Percentiles rank a stretch among this genome's conserved stretches.
These are phyloP conservation scores for Pontederia crassipes DNA, from an alignment of 176 grass and related monocot genomes.

Conservation along the genomic window DNA sequence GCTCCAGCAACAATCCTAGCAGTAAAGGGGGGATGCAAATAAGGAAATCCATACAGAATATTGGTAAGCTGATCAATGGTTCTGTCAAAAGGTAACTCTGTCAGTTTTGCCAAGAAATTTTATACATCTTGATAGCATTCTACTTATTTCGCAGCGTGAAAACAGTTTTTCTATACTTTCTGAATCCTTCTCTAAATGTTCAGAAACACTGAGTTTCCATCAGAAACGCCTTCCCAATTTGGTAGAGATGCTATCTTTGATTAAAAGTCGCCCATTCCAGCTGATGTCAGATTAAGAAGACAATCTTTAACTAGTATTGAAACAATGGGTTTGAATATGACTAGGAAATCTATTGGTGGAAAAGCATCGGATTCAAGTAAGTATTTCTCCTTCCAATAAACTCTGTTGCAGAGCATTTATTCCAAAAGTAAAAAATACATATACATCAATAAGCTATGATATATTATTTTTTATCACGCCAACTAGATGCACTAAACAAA, in stretches of 20 bases:
- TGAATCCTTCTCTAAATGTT: slow-evolving; percentile 18
- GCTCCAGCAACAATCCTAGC: slow-evolving; percentile 19
- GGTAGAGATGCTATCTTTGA: slow-evolving; percentile 12
- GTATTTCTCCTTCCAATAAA: slow-evolving; percentile 5
- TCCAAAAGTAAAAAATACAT: too few relatives aligned
- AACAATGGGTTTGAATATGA: slow-evolving; percentile 27
- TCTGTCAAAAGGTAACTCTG: slow-evolving; percentile 53
- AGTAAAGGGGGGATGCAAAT: slow-evolving; percentile 56
- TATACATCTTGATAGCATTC: too few relatives aligned
- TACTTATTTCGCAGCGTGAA: too few relatives aligned
- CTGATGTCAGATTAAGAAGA: slow-evolving; percentile 36
- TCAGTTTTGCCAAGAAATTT: too few relatives aligned
- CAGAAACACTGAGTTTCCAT: slow-evolving; percentile 29
- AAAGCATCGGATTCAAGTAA: slow-evolving; percentile 41
- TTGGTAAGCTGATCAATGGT: slow-evolving; percentile 72
- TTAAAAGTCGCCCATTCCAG: slow-evolving; percentile 24
- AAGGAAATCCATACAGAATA: slow-evolving; percentile 79
- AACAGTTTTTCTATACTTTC: neutral
- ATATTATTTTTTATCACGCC: too few relatives aligned
- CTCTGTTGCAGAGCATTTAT: too few relatives aligned
- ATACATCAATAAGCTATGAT: too few relatives aligned
- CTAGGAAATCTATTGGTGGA: slow-evolving; percentile 71
- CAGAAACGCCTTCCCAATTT: slow-evolving; percentile 35
- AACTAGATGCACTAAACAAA: too few relatives aligned
- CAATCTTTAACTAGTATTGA: slow-evolving; percentile 54